Percentiles rank a stretch among this genome's conserved stretches.
Conservation (phyloP, 2,329 filamentous ascomycete genomes). For the Calonectria montana region DNA sequence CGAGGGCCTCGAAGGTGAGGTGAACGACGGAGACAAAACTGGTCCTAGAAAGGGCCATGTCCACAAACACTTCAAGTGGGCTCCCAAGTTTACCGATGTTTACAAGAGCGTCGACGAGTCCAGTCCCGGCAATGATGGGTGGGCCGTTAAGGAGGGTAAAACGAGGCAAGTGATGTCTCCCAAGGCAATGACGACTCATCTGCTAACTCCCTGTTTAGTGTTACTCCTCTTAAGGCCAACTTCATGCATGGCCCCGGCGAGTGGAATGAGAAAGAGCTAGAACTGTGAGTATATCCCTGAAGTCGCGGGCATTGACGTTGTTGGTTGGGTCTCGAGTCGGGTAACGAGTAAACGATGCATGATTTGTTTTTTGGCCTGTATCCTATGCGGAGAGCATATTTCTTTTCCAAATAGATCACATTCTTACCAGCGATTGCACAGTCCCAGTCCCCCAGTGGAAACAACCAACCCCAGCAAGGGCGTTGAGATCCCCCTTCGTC, state of each 20-base stretch:
- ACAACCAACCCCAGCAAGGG: constrained; percentile 24
- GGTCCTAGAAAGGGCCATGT: constrained; percentile 61
- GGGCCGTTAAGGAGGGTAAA: constrained; percentile 87
- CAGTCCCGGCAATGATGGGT: constrained; percentile 88
- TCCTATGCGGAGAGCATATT: constrained; percentile 37
- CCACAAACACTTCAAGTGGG: constrained; percentile 96
- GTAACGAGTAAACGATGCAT: constrained; percentile 32
- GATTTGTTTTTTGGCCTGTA: constrained; percentile 45
- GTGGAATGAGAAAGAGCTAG: constrained; percentile 76
- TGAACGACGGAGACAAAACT: constrained; percentile 48
- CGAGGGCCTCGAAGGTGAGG: constrained; percentile 67
- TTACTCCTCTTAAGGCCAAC: constrained; percentile 92
- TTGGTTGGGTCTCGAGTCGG: constrained; percentile 18
- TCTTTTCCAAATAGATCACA: constrained; percentile 45
- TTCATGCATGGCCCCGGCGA: constrained; percentile 81
- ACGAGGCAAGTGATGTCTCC: constrained; percentile 73
- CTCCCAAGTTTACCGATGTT: constrained; percentile 87
- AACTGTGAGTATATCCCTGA: constrained; percentile 75
- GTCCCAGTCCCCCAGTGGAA: constrained; percentile 35
- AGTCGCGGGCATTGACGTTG: constrained; percentile 32
- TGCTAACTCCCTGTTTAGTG: constrained; percentile 59
- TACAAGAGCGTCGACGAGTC: constrained; percentile 87
- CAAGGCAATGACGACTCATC: background rate
- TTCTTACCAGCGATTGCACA: constrained; percentile 50
- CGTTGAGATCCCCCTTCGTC: constrained; percentile 35